Evolutionary conservation across 2,329 filamentous ascomycete genomes (phyloP), one percentile per base, ranked within the genome.

Genomic region (Teratosphaeria zuluensis): DNA sequence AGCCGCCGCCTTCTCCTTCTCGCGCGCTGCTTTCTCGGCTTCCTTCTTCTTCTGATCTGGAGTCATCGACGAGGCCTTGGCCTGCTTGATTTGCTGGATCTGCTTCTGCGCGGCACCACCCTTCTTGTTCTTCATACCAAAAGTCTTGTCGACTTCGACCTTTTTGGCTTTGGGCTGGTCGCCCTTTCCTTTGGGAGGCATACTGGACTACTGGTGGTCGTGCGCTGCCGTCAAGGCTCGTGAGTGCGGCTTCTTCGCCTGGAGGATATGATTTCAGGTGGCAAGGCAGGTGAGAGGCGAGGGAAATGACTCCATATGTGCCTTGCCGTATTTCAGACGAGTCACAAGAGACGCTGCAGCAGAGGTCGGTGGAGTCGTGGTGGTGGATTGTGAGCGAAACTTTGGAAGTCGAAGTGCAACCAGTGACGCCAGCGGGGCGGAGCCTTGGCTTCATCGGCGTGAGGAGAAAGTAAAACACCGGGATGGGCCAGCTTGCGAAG

Each of bases 71-170:
- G 83, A 81, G 65, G 87, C 85, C 56, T 86, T 82, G 68, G 91
- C 87, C 53, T 86, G 82, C 66, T 86, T 78, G 73, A 99, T 84
- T 69, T 91, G 89, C 60, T 89, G 87, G 72, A 99, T 97, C 67
- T 92, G 85, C 76, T 86, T 95, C 77, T 97, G 90, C 58, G 91
- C 92, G 56, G 84, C 86, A 59, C 85, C 88, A 66, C 94, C 94
- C 81, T 96, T 99, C 81, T 99, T 99, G 73, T 99, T 99, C 79
- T 99, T 99, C 94, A 99, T 97, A 69, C 94, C 94, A 81, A 99
- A 99, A 54, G 94, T 96, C 79, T 92, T 94, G 80, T 99, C 94
- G 9, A 66, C 68, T 63, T 94, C 90, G 63, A 80, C 70, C 77
- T 90, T 90, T 67, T 73, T 72, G 65, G 75, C 74, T 69, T 78